A percentile compares a stretch with the other conserved stretches of the same genome.
These are phyloP conservation scores for Ceratocystis variospora DNA, from an alignment of 2,329 filamentous ascomycete species.

Conservation along the genomic window DNA sequence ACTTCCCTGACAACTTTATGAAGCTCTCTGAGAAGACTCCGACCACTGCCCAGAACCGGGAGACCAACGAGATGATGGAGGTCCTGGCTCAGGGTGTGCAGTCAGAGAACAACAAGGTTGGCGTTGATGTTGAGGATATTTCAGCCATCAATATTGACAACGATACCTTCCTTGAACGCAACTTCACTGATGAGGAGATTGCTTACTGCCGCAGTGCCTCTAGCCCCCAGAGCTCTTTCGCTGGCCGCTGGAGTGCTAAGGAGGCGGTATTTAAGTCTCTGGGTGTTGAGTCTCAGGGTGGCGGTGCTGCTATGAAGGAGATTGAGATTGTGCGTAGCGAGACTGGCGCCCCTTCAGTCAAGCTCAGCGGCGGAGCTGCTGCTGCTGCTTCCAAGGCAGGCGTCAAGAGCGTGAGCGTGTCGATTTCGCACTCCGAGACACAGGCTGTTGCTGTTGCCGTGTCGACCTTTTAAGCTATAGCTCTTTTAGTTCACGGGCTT, in stretches of 20 bases:
- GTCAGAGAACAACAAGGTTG: conserved; percentile 61
- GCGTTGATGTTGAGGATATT: conserved; percentile 87
- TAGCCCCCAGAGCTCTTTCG: conserved; percentile 77
- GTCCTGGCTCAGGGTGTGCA: conserved; percentile 54
- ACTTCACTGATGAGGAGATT: conserved; percentile 78
- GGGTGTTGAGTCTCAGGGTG: conserved; percentile 73
- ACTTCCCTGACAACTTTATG: conserved; percentile 56
- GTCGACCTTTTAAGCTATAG: conserved; percentile 49
- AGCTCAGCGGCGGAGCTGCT: conserved; percentile 76
- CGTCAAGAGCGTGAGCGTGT: conserved; percentile 78
- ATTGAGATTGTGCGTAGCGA: conserved; percentile 82
- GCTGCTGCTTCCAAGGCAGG: conserved; percentile 72
- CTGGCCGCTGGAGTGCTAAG: conserved; percentile 92
- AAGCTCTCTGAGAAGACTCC: conserved; percentile 47
- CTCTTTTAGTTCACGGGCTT: conserved; percentile 18
- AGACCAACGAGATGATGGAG: conserved; percentile 63
- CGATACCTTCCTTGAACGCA: conserved; percentile 84
- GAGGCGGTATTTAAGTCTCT: conserved; percentile 98
- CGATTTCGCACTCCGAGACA: conserved; percentile 87
- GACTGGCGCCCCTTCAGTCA: conserved; percentile 69
- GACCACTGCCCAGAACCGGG: conserved; percentile 38
- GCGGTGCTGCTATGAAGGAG: conserved; percentile 77
- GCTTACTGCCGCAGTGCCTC: conserved; percentile 72
- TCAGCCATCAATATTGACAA: conserved; percentile 82
- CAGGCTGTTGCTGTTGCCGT: conserved; percentile 93